Conservation (phyloP, 345 rosid genomes). For the Eucalyptus cloeziana region DNA sequence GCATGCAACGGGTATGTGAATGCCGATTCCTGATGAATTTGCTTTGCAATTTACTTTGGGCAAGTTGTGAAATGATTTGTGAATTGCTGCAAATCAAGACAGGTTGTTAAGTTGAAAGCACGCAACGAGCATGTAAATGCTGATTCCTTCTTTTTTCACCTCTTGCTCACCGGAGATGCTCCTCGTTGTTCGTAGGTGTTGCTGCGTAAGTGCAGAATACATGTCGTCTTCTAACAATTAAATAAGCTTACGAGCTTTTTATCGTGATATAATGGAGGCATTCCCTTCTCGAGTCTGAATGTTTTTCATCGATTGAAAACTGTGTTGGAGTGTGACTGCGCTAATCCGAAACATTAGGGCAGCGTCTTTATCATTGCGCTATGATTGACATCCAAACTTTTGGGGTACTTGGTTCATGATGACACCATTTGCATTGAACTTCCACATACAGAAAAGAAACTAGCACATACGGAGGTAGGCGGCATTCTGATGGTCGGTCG, state of each 20-base stretch:
- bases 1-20: background rate
- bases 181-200: background rate
- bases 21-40: background rate
- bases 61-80: background rate
- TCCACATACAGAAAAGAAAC: background rate
- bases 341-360: background rate
- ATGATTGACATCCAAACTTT: background rate
- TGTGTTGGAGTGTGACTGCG: background rate
- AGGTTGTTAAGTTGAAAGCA: background rate
- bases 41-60: background rate
- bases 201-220: background rate
- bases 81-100: background rate
- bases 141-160: background rate
- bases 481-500: background rate
- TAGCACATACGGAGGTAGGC: background rate
- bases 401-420: background rate
- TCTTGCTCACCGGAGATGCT: background rate
- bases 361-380: background rate
- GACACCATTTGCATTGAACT: background rate
- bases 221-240: background rate
- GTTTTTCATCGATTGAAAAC: background rate
- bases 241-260: background rate
- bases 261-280: background rate
- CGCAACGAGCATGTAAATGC: background rate
- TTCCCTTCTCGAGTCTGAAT: background rate